Base-by-base conservation (phyloP, 2,329 filamentous ascomycete genomes). In the Cylindrodendrum hubeiense region DNA sequence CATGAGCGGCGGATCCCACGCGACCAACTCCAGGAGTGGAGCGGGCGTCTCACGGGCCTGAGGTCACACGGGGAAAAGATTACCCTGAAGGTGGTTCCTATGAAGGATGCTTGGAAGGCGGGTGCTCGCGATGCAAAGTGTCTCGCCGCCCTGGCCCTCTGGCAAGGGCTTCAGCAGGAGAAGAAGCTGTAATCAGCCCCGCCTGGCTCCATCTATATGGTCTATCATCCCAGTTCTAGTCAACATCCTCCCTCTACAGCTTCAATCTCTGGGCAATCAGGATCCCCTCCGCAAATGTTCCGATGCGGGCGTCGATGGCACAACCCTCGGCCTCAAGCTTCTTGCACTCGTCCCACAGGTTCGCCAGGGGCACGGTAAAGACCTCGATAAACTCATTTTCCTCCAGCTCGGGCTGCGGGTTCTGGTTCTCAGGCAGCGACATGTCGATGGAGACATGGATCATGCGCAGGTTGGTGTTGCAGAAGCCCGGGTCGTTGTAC, bases 361-460 rank as follows among this genome's bases (percentile, higher is more conserved):
- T 82, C 21, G 79, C 81, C 46, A 95, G 75, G 6, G 89, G 90
- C 8, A 93, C 84, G 9, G 87, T 88, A 73, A 95, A 95, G 34
- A 90, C 90, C 77, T 95, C 92, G 74, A 95, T 95, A 75, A 94
- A 95, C 79, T 95, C 93, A 67, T 89, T 91, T 26, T 94, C 92
- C 76, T 95, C 92, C 7, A 95, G 83, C 75, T 91, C 82, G 0
- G 92, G 90, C 77, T 89, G 84, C 1, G 88, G 89, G 57, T 92
- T 83, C 75, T 90, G 86, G 75, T 95, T 95, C 71, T 89, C 89
- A 0, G 90, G 86, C 1, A 89, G 81, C 5, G 81, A 84, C 84
- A 92, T 88, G 77, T 95, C 91, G 67, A 95, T 87, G 1, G 83
- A 86, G 44, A 95, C 88, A 74, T 95, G 92, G 15, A 95, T 89